Conservation (phyloP, 192 early-diverging fungal species). For the Rhizophagus sp. region DNA sequence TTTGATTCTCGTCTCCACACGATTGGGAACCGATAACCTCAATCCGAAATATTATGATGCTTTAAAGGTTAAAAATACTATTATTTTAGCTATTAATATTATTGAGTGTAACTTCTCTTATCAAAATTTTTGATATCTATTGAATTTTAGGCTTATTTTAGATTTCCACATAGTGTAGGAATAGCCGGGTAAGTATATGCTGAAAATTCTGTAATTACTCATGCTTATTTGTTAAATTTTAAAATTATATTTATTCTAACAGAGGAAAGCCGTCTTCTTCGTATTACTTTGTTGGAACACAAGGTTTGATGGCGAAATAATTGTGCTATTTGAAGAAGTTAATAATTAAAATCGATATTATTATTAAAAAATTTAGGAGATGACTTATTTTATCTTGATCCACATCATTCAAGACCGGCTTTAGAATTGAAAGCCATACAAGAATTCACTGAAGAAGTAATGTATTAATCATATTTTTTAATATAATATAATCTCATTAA, state of each 20-base stretch:
- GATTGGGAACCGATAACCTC: constrained; percentile 87
- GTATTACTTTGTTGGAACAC: constrained; percentile 87
- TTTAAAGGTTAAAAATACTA: constrained; percentile 55
- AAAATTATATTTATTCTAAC: not conserved
- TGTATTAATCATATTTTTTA: constrained; percentile 10
- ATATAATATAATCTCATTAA: no score
- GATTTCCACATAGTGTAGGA: constrained; percentile 76
- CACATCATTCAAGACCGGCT: constrained; percentile 80
- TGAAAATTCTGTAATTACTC: not conserved
- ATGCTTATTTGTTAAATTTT: constrained; percentile 5
- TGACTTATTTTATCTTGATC: constrained; percentile 89
- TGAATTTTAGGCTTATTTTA: constrained; percentile 60
- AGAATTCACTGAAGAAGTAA: constrained; percentile 53
- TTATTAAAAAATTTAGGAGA: constrained; percentile 47
- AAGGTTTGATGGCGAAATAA: constrained; percentile 51
- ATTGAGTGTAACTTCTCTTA: not conserved
- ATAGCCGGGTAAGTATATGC: constrained; percentile 77
- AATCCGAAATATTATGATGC: constrained; percentile 84
- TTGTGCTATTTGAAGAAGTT: not conserved
- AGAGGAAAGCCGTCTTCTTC: constrained; percentile 94
- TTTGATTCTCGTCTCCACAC: constrained; percentile 83
- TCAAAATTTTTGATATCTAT: not conserved
- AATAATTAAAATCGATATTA: not conserved
- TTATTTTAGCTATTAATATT: not conserved
- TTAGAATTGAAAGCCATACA: constrained; percentile 51